phyloP scores from a whole-genome alignment of 257 asterid genomes.

The Anisodus tanguticus region DNA sequence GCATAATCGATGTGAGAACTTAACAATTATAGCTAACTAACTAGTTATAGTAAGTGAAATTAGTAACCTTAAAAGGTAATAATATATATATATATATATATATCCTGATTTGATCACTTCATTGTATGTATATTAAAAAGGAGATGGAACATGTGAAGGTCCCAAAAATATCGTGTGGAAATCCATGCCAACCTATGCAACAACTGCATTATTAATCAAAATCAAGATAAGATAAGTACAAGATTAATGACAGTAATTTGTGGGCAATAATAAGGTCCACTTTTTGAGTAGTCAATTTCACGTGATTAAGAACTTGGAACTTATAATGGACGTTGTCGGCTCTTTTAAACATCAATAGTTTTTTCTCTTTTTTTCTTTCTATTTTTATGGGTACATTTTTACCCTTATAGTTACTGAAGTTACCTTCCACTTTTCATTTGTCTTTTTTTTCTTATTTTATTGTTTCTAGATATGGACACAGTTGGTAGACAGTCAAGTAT shows the following conservation, averaged over 20 bases:
- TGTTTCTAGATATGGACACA: not conserved
- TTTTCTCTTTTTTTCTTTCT: too few relatives aligned
- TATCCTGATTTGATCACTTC: not conserved
- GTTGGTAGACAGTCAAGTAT: not conserved
- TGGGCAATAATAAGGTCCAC: not conserved
- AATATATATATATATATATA: too few relatives aligned
- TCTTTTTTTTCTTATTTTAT: not conserved
- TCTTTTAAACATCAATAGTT: not conserved
- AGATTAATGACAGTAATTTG: not conserved
- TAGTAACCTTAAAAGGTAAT: too few relatives aligned
- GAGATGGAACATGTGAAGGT: too few relatives aligned
- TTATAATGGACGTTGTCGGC: not conserved
- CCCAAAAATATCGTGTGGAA: not conserved
- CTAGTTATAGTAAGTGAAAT: too few relatives aligned
- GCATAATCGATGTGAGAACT: too few relatives aligned
- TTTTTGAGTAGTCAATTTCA: constrained; percentile 13
- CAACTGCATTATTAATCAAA: not conserved
- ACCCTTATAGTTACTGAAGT: not conserved
- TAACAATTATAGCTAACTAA: too few relatives aligned
- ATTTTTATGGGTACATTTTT: not conserved
- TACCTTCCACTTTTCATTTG: not conserved
- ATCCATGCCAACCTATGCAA: not conserved
- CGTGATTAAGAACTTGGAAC: not conserved
- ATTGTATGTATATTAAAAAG: too few relatives aligned
- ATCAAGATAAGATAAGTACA: not conserved